Evolutionary conservation across 768 basidiomycete genomes (phyloP), one percentile per base, ranked within the genome.

Genomic region (Podaxis mareebaensis): DNA sequence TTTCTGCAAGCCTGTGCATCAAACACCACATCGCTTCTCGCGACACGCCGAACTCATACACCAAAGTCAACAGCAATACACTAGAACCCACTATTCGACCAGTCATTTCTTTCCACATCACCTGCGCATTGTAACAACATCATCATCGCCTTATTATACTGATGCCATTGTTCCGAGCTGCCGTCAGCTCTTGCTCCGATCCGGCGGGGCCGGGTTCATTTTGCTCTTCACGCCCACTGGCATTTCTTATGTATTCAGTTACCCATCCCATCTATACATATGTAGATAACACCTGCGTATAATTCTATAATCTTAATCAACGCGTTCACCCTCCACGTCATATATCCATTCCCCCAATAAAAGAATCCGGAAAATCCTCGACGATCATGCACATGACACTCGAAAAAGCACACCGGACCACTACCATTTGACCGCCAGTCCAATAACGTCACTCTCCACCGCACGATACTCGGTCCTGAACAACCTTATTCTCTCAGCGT

Each of bases 381-480:
- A 26, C 8, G 3, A n/a, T 24, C 12, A 1, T 7, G 11, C 49
- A 51, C 49, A 51, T 51, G 49, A 17, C 42, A 8, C 13, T 22
- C 10, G 10, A 3, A 11, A 26, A 28, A 28, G 24, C 48, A 20
- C 48, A 28, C 49, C 20, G 49, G 8, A 11, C 24, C 60, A 49
- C 68, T 72, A 91, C 90, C 90, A 91, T 66, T 90, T 87, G 4
- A 92, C 91, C 6, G 87, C 85, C 44, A 91, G 74, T 22, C 92
- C 93, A 42, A 90, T 76, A 22, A 93, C 86, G 68, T 95, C 92
- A 75, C 88, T 92, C 75, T 92, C 92, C 1, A 97, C 93, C 28
- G 91, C 91, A 63, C 86, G 83, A 72, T 95, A 96, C 70, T 85
- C 77, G 2, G 95, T 96, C 72, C 93, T 81, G 70, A 96, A 85